Evolutionary conservation across 768 basidiomycete species (phyloP), one percentile per base, ranked within the genome.

Genomic region (Lactarius trivialis): DNA sequence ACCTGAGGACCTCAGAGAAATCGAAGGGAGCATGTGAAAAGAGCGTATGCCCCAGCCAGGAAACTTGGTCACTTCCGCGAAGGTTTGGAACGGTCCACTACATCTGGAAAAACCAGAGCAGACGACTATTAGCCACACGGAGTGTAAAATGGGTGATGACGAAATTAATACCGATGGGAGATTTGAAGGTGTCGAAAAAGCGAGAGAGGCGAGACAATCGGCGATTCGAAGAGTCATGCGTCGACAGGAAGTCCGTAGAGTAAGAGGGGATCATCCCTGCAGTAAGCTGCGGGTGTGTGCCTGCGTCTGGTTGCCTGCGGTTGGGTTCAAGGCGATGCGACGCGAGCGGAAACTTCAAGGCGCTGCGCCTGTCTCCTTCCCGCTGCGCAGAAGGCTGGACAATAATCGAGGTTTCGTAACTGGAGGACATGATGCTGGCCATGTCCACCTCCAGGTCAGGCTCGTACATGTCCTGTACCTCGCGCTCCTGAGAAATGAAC

Each of bases 111-210:
- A 24, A 2, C n/a, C 43, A 21, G 26, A 28, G 41, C n/a, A 28
- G 17, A 7, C 30, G 21, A 6, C 37, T 12, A 48, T 45, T 21
- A 34, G 12, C 11, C 32, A 56, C 45, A 51, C 28, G 11, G 12
- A n/a, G 7, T 4, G 24, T 33, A 26, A 7, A 26, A 24, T 39
- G 21, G 7, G 17, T 19, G 28, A 24, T n/a, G 21, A 24, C 28
- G 12, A 14, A 33, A 24, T 39, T 26, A 19, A 49, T 60, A 55
- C 53, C 60, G 15, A 48, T 49, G 43, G 53, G 53, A 49, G 60
- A 60, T 32, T 12, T 60, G 26, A 60, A 55, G 3, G 9, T n/a
- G n/a, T 49, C n/a, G 43, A 37, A 12, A 37, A 55, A 33, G 32
- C 19, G 54, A 12, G 53, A n/a, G 4, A 50, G 17, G 33, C 34